Percentiles rank a stretch among this genome's conserved stretches.
Conservation (phyloP, 106 monocot species). For the Amphibolis antarctica region DNA sequence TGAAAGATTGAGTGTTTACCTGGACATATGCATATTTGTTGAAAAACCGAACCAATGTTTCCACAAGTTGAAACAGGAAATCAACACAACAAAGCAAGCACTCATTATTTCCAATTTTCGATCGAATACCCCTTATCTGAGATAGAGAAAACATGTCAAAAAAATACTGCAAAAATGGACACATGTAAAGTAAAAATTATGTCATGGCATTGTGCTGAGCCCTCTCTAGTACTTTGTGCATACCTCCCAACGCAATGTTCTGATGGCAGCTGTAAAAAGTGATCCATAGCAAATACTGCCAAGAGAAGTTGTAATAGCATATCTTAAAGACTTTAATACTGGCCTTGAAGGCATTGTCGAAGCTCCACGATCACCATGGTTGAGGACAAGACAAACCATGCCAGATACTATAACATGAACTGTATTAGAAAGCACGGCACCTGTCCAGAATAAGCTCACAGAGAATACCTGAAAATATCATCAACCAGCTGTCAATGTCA, state of each 20-base stretch:
- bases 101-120: slow-evolving; percentile 91
- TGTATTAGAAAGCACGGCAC: slow-evolving; percentile 87
- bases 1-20: slow-evolving; percentile 27
- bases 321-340: slow-evolving; percentile 51
- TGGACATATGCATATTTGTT: slow-evolving; percentile 99
- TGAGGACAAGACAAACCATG: slow-evolving; percentile 83
- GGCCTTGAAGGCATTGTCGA: slow-evolving; percentile 64
- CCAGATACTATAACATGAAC: slow-evolving; percentile 97
- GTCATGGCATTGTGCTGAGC: not conserved
- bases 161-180: not conserved
- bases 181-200: not conserved
- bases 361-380: slow-evolving; percentile 64
- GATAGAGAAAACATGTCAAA: slow-evolving; percentile 6
- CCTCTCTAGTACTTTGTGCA: not conserved
- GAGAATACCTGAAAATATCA: slow-evolving; percentile 53
- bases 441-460: slow-evolving; percentile 98
- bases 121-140: slow-evolving; percentile 87
- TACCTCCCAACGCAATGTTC: slow-evolving; percentile 96
- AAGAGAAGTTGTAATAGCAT: slow-evolving; percentile 85
- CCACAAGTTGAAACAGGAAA: slow-evolving; percentile 93
- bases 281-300: slow-evolving; percentile 99
- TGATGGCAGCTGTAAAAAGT: slow-evolving; percentile 93
- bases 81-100: slow-evolving; percentile 97
- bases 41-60: slow-evolving; percentile 96
- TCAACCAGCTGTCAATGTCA: no score